Evolutionary conservation across 23 red algal species (phyloP), one percentile per base, ranked within the genome.

Genomic region (Gracilaria caudata): DNA sequence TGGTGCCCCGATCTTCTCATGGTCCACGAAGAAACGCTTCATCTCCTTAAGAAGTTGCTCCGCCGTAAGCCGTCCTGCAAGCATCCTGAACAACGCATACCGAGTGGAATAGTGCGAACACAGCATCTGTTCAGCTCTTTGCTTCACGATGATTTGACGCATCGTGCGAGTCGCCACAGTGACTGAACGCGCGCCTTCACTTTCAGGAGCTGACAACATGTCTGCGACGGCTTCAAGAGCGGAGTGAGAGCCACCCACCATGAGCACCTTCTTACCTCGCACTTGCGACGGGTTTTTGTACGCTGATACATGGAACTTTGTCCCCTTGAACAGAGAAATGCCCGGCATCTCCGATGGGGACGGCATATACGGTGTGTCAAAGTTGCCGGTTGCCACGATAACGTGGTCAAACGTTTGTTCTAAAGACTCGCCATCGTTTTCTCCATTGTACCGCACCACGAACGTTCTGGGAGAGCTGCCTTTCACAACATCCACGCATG

Each of bases 221-320:
- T 79, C 75, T 34, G 45, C 75, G 3, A 20, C 75, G 4, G 53
- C 75, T 59, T 79, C 43, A 7, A 55, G 32, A 23, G 28, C 75
- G 20, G 75, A 79, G 4, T 14, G 28, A 34, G 75, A 79, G 75
- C 75, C 53, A 1, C 75, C 75, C 2, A 79, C 53, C 6, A 79
- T 29, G 1, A 79, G 45, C 11, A 55, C 75, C 5, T 32, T 29
- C 36, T 68, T 47, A 5, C 56, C 79, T 0, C 13, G 10, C 12
- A 83, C 2, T 26, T 83, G 79, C 54, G n/a, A 30, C 5, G 79
- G 39, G 57, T 63, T 64, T 0, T 39, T 26, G 60, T 83, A 68
- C 8, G 7, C 0, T 1, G 33, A 45, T 20, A 58, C 54, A 30
- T 68, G 79, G 1, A 83, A 4, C 3, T 3, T 24, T 1, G 1